Evolutionary conservation across 2,329 filamentous ascomycete genomes (phyloP).

Genomic region (Mycocentrospora acerina): DNA sequence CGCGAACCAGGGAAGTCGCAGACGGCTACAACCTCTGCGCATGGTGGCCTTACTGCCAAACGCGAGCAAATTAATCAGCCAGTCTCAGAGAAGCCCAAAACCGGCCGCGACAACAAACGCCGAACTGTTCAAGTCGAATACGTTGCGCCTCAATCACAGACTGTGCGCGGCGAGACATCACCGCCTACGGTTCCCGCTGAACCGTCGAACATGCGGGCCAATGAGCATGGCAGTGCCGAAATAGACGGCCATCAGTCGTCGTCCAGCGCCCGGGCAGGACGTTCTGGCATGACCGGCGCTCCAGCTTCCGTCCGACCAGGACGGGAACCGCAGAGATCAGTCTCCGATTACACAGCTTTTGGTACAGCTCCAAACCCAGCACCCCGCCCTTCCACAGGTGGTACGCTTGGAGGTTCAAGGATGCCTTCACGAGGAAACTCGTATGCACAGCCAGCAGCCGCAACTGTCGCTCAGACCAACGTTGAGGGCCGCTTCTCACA

Average conservation of each 20-base stretch:
- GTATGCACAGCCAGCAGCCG: conserved; percentile 86
- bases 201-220: conserved; percentile 47
- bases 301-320: conserved; percentile 39
- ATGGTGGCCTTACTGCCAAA: conserved; percentile 67
- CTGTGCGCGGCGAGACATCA: conserved; percentile 65
- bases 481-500: conserved; percentile 89
- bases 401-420: conserved; percentile 64
- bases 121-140: conserved; percentile 98
- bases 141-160: conserved; percentile 86
- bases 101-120: conserved; percentile 79
- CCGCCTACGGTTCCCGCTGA: conserved; percentile 34
- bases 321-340: conserved; percentile 54
- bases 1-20: conserved; percentile 76
- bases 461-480: conserved; percentile 84
- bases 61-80: conserved; percentile 73
- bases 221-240: too few relatives aligned
- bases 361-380: conserved; percentile 45
- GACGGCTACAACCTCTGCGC: conserved; percentile 47
- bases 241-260: conserved; percentile 42
- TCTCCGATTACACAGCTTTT: conserved; percentile 49
- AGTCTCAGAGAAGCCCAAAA: conserved; percentile 64
- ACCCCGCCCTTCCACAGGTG: conserved; percentile 73
- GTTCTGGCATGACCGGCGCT: conserved; percentile 18
- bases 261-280: conserved; percentile 21
- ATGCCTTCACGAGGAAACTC: conserved; percentile 73